Evolutionary conservation across 805 yeast species (phyloP).

Genomic region (Tanozyma kutaoensis): DNA sequence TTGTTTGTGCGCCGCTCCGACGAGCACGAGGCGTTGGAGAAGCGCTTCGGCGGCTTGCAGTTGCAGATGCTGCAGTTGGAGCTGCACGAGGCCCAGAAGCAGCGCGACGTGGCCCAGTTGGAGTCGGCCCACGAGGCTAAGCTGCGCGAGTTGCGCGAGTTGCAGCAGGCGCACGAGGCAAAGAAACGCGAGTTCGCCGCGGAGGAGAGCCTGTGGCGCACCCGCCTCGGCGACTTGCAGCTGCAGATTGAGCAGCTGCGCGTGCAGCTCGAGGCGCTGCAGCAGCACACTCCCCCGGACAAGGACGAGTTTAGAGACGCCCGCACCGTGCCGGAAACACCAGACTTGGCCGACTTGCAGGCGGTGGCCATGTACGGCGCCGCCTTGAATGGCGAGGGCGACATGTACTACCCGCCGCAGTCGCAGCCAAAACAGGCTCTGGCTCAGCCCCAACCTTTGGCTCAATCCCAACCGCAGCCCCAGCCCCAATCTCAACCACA

Average conservation of each 20-base stretch:
- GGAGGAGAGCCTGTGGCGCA: slow-evolving; percentile 2
- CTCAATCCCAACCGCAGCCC: slow-evolving; percentile 1
- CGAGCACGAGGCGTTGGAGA: too few species aligned
- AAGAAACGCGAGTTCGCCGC: slow-evolving; percentile 4
- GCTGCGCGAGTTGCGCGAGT: slow-evolving; percentile 1
- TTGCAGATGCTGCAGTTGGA: too few species aligned
- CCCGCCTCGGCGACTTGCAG: slow-evolving; percentile 4
- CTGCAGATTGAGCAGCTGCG: slow-evolving; percentile 2
- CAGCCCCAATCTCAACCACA: background rate
- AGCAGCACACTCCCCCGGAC: too few species aligned
- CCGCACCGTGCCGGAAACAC: slow-evolving; percentile 3
- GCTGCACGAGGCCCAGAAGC: too few species aligned
- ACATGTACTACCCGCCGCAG: too few species aligned
- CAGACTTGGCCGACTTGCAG: slow-evolving; percentile 20
- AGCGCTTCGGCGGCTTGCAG: too few species aligned
- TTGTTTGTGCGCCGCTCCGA: too few species aligned
- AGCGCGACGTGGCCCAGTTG: too few species aligned
- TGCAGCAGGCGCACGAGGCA: slow-evolving; percentile 4
- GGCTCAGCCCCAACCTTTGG: too few species aligned
- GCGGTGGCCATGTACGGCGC: slow-evolving; percentile 26
- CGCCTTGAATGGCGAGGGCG: slow-evolving; percentile 13
- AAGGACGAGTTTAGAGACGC: too few species aligned
- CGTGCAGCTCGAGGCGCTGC: slow-evolving; percentile 1
- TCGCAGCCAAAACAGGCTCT: too few species aligned
- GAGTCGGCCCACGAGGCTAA: too few species aligned